Evolutionary conservation across 495 filamentous ascomycete genomes (phyloP).

Genomic region (Talaromyces nanjingensis): DNA sequence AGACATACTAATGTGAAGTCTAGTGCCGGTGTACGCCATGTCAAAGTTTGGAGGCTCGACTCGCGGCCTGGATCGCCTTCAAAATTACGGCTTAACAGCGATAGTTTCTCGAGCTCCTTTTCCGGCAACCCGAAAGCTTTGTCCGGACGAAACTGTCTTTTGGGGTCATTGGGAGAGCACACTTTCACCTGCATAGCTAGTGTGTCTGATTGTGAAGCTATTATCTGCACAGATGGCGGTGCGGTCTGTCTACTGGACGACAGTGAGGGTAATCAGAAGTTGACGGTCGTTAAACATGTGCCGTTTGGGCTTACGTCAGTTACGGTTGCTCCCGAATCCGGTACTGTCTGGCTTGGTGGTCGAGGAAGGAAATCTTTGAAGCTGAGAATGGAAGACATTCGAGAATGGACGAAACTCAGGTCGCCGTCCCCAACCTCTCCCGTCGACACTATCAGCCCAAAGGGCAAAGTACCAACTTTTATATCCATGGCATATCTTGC

Average conservation of each 20-base stretch:
- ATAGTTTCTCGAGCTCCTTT: conserved; percentile 28
- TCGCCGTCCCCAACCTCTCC: conserved; percentile 21
- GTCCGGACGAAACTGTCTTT: conserved; percentile 51
- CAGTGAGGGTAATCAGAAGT: conserved; percentile 57
- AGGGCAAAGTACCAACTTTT: conserved; percentile 28
- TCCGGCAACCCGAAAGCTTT: conserved; percentile 49
- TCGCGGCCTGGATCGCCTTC: conserved; percentile 35
- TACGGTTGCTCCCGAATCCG: conserved; percentile 45
- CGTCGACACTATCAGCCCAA: conserved; percentile 12
- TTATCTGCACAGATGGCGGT: conserved; percentile 42
- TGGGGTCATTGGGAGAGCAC: conserved; percentile 59
- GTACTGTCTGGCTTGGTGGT: conserved; percentile 51
- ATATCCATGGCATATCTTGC: conserved; percentile 65
- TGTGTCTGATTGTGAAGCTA: conserved; percentile 54
- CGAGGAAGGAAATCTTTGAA: conserved; percentile 34
- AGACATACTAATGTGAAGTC: conserved; percentile 4
- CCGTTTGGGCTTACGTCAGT: conserved; percentile 41
- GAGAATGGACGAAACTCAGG: conserved; percentile 14
- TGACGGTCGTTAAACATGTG: conserved; percentile 35
- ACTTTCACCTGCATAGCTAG: conserved; percentile 75
- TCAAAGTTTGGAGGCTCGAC: conserved; percentile 87
- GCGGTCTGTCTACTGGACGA: conserved; percentile 63
- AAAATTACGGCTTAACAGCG: conserved; percentile 39
- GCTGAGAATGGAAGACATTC: conserved; percentile 31
- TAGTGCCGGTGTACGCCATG: conserved; percentile 78